Conservation (phyloP, 139 green algal species). For the Closterium sp. region DNA sequence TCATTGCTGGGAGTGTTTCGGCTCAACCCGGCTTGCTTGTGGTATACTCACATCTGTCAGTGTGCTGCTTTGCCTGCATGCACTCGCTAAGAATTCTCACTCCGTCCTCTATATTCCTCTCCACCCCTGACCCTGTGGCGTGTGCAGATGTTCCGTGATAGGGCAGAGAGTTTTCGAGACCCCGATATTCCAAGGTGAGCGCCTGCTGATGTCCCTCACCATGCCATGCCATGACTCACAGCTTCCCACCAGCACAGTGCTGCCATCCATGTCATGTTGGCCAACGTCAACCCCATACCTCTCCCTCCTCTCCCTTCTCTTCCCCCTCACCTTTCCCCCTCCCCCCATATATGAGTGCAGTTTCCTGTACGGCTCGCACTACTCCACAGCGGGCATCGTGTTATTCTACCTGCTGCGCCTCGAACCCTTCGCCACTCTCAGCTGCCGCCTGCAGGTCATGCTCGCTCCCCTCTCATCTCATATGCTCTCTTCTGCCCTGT, state of each 20-base stretch:
- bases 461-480: no score
- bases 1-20: no score
- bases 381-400: conserved; percentile 54
- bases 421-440: conserved; percentile 58
- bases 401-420: conserved; percentile 61
- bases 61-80: neutral
- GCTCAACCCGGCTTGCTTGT: no score
- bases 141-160: conserved; percentile 9
- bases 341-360: neutral
- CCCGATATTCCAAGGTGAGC: conserved; percentile 18
- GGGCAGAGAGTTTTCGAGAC: neutral
- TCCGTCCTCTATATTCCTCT: no score
- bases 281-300: neutral
- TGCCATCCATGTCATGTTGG: neutral
- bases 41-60: neutral
- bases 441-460: conserved; percentile 44
- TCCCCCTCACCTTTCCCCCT: neutral
- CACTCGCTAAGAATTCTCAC: neutral
- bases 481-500: neutral
- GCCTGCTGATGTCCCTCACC: neutral
- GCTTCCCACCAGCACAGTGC: neutral
- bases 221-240: neutral
- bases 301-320: neutral
- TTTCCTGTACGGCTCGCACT: conserved; percentile 63
- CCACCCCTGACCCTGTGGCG: neutral